Base-by-base conservation (phyloP, 305 asterid species). In the Fraxinus floribunda region DNA sequence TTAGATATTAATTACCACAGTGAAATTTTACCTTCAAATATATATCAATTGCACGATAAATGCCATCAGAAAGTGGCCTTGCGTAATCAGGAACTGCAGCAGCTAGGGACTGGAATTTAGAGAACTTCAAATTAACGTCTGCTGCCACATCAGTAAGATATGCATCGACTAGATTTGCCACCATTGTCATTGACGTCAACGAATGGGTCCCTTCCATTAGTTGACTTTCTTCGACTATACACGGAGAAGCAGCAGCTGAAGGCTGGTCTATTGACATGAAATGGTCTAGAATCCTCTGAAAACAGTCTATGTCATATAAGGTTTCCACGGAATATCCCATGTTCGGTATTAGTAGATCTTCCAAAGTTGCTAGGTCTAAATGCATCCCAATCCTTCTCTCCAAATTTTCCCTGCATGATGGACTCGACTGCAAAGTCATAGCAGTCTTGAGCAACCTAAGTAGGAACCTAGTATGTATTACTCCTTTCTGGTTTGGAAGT, bases 241-340 rank as follows among this genome's bases (percentile, higher is more conserved):
- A 86, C 0, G 97, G 98, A 18, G 97, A 89, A 4, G 84, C 84
- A 35, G 92, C 94, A 3, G 85, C 82, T 0, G 95, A 89, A 24
- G 90, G 90, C 83, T 90, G 94, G 1, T 94, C 98, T 32, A 85
- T 70, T 26, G 93, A 80, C 86, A 94, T 77, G 81, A 95, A 95
- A 87, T 94, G 95, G 16, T 95, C 98, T 10, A 95, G 90, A 85
- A 95, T 95, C 89, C 98, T 91, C 85, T 95, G 98, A 46, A 94
- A 93, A 70, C 98, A 95, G 73, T 95, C 98, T 0, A 92, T 88
- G 64, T 93, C 99, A 44, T 94, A 95, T 26, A 92, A 64, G 0
- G 98, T 92, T 46, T 96, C 99, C 1, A 89, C 95, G 0, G 91
- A 86, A 36, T 87, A 93, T 0, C 98, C 98, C 87, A 89, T 80